These are phyloP conservation scores for Royoungia palumana DNA, from an alignment of 768 basidiomycete species.

Conservation along the genomic window DNA sequence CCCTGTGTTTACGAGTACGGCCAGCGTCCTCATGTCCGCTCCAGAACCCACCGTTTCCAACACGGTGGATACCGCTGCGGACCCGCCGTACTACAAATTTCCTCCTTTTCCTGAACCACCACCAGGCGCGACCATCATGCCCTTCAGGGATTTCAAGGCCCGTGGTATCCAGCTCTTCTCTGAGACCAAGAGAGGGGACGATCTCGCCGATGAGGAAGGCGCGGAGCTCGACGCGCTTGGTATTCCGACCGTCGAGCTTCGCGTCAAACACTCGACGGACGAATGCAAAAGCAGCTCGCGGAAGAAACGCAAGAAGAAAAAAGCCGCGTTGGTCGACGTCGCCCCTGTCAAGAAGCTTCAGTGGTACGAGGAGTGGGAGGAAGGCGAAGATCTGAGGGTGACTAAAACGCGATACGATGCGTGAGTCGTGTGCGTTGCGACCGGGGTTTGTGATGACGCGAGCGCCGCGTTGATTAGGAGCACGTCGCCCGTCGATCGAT, in stretches of 20 bases:
- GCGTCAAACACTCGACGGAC: slow-evolving; percentile 51
- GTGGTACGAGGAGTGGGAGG: slow-evolving; percentile 77
- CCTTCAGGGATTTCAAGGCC: slow-evolving; percentile 57
- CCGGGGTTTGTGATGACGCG: slow-evolving; percentile 1
- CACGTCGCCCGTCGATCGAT: slow-evolving; percentile 46
- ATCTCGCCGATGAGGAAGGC: slow-evolving; percentile 35
- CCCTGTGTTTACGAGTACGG: slow-evolving; percentile 11
- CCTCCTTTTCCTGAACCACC: slow-evolving; percentile 50
- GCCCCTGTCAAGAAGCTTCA: slow-evolving; percentile 28
- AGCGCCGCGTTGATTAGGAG: slow-evolving; percentile 32
- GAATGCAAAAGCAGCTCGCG: slow-evolving; percentile 54
- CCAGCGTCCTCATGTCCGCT: slow-evolving; percentile 16
- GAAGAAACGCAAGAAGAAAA: slow-evolving; percentile 46
- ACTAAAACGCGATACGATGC: slow-evolving; percentile 42
- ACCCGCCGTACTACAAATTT: slow-evolving; percentile 32
- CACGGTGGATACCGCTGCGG: slow-evolving; percentile 4
- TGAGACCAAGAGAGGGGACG: slow-evolving; percentile 33
- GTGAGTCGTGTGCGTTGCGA: slow-evolving; percentile 37
- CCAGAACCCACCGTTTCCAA: slow-evolving; percentile 17
- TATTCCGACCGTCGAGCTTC: slow-evolving; percentile 60
- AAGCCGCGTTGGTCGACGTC: slow-evolving; percentile 15
- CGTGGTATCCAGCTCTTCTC: slow-evolving; percentile 52
- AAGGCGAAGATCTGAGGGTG: slow-evolving; percentile 49
- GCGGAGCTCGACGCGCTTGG: slow-evolving; percentile 64
- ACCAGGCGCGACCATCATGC: slow-evolving; percentile 44